Evolutionary conservation across 2,329 filamentous ascomycete species (phyloP).

Genomic region (Clonostachys solani): DNA sequence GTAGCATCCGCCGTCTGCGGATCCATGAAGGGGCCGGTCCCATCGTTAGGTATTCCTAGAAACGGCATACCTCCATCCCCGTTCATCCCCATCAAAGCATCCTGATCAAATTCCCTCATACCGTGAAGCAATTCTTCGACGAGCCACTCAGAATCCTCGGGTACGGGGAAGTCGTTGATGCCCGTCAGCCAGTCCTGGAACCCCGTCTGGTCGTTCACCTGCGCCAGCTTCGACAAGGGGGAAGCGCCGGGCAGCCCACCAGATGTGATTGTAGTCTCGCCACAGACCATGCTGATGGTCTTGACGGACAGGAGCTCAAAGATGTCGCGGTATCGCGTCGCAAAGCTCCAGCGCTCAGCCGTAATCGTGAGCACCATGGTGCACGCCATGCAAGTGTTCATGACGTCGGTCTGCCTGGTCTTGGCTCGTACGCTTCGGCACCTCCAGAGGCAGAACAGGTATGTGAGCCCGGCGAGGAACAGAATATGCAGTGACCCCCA

Average conservation of each 20-base stretch:
- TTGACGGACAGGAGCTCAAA: slow-evolving; percentile 16
- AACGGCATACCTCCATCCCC: no score
- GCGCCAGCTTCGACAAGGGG: neutral
- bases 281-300: slow-evolving; percentile 11
- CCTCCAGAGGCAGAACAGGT: slow-evolving; percentile 19
- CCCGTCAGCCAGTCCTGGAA: slow-evolving; percentile 12
- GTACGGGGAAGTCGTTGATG: slow-evolving; percentile 8
- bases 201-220: neutral
- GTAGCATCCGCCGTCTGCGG: no score
- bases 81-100: neutral
- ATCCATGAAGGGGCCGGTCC: no score
- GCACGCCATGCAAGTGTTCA: slow-evolving; percentile 8
- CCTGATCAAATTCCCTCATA: slow-evolving; percentile 1
- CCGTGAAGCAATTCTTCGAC: slow-evolving; percentile 12
- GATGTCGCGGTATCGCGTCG: slow-evolving; percentile 19
- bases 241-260: neutral
- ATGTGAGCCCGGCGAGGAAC: slow-evolving; percentile 19
- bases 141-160: slow-evolving; percentile 11
- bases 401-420: slow-evolving; percentile 10
- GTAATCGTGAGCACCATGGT: slow-evolving; percentile 18
- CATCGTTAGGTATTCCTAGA: no score
- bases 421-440: slow-evolving; percentile 13
- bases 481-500: slow-evolving; percentile 20
- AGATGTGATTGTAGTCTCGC: slow-evolving; percentile 11
- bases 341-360: slow-evolving; percentile 18